Evolutionary conservation across 495 filamentous ascomycete genomes (phyloP).

Genomic region (Parathielavia hyrcaniae): DNA sequence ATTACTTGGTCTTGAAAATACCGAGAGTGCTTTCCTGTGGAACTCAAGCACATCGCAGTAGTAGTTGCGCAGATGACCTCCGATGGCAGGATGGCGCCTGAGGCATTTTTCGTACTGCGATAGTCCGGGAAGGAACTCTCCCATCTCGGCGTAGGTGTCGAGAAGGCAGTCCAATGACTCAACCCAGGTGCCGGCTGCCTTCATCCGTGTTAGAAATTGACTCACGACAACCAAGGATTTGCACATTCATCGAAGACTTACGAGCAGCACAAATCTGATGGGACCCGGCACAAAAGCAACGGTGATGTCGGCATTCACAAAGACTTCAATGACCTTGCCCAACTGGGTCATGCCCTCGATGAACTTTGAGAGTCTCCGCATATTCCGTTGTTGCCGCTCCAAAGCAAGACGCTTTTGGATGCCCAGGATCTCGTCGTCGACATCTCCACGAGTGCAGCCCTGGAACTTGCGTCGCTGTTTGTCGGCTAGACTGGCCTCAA

Average conservation of each 20-base stretch:
- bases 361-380: background rate
- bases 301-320: background rate
- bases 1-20: background rate
- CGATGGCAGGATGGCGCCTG: background rate
- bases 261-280: background rate
- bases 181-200: background rate
- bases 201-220: background rate
- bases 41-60: slow-evolving; percentile 1
- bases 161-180: background rate
- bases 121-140: background rate
- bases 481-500: background rate
- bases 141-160: slow-evolving; percentile 1
- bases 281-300: no score
- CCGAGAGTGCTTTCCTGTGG: background rate
- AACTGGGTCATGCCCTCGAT: background rate
- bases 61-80: background rate
- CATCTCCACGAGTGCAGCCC: no score
- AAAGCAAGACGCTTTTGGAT: no score
- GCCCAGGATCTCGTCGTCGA: no score
- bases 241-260: background rate
- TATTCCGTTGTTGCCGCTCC: no score
- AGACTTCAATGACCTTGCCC: background rate
- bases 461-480: background rate
- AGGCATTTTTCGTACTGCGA: background rate
- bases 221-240: background rate